Conservation (phyloP, 148 eudicot genomes). For the Polygonum aviculare region DNA sequence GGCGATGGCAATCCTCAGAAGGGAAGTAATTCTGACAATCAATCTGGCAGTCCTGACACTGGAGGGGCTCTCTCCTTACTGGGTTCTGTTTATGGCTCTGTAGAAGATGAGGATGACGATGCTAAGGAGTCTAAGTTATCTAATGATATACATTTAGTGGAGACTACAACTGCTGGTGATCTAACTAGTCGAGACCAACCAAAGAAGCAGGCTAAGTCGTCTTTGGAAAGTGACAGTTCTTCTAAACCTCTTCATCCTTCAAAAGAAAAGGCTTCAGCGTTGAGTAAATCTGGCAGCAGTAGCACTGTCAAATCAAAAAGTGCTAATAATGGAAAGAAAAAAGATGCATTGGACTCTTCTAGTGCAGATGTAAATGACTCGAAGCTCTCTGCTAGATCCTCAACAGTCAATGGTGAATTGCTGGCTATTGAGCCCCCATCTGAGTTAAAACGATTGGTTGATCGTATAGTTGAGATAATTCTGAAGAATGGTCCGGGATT, state of each 20-base stretch:
- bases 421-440: slow-evolving; percentile 68
- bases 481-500: slow-evolving; percentile 77
- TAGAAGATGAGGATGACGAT: slow-evolving; percentile 77
- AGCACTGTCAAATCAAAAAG: slow-evolving; percentile 36
- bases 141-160: slow-evolving; percentile 22
- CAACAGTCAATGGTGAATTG: slow-evolving; percentile 32
- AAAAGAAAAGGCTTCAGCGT: slow-evolving; percentile 34
- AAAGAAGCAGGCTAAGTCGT: slow-evolving; percentile 17
- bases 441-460: slow-evolving; percentile 60
- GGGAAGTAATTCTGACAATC: slow-evolving; percentile 23
- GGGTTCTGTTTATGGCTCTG: slow-evolving; percentile 82
- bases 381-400: slow-evolving; percentile 20
- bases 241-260: slow-evolving; percentile 26
- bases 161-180: slow-evolving; percentile 21
- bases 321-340: slow-evolving; percentile 25
- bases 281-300: slow-evolving; percentile 27
- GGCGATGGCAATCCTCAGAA: slow-evolving; percentile 37
- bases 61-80: slow-evolving; percentile 82
- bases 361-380: slow-evolving; percentile 23
- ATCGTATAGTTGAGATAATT: slow-evolving; percentile 75
- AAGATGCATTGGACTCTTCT: slow-evolving; percentile 22
- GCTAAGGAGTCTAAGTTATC: slow-evolving; percentile 21
- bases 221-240: slow-evolving; percentile 28
- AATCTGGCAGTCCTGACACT: slow-evolving; percentile 16
- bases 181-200: slow-evolving; percentile 17